Evolutionary conservation across 2,329 filamentous ascomycete genomes (phyloP).

Genomic region (Plectosphaerella cucumerina): DNA sequence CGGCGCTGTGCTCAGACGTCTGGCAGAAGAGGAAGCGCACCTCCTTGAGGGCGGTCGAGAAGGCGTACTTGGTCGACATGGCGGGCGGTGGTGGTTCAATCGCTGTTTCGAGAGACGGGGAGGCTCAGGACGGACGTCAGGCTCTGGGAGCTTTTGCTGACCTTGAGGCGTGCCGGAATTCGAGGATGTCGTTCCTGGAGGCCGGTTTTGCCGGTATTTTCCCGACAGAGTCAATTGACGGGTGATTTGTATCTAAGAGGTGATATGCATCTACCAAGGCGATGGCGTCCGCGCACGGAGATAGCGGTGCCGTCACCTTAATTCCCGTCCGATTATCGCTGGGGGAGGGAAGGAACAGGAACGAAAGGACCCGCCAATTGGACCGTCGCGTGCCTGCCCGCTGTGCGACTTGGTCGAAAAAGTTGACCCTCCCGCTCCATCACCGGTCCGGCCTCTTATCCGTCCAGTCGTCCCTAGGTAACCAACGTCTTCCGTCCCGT

Average conservation of each 20-base stretch:
- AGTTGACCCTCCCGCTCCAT: constrained; percentile 4
- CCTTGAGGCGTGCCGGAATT: not conserved
- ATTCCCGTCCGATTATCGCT: not conserved
- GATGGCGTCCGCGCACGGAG: constrained; percentile 1
- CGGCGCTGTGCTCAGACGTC: constrained; percentile 83
- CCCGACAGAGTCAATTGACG: constrained; percentile 2
- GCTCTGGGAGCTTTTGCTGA: constrained; percentile 8
- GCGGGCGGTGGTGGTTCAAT: not conserved
- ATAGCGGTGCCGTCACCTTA: constrained; percentile 1
- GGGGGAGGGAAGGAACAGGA: not conserved
- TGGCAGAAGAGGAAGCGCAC: constrained; percentile 97
- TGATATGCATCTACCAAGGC: not conserved
- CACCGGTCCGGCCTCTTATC: constrained; percentile 5
- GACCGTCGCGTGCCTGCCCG: not conserved
- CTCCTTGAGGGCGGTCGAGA: constrained; percentile 85
- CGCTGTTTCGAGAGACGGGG: not conserved
- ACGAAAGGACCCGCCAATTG: too few relatives aligned
- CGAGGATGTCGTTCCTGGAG: constrained; percentile 6
- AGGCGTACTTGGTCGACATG: constrained; percentile 93
- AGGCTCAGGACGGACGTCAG: not conserved
- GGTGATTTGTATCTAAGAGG: too few relatives aligned
- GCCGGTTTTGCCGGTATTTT: constrained; percentile 4
- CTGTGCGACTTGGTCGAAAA: constrained; percentile 1
- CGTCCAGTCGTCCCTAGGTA: constrained; percentile 9
- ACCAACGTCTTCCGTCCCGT: not conserved